Percentiles rank a stretch among this genome's conserved stretches.
These are phyloP conservation scores for Xylaria sp. DNA, from an alignment of 2,329 filamentous ascomycete species.

Conservation along the genomic window DNA sequence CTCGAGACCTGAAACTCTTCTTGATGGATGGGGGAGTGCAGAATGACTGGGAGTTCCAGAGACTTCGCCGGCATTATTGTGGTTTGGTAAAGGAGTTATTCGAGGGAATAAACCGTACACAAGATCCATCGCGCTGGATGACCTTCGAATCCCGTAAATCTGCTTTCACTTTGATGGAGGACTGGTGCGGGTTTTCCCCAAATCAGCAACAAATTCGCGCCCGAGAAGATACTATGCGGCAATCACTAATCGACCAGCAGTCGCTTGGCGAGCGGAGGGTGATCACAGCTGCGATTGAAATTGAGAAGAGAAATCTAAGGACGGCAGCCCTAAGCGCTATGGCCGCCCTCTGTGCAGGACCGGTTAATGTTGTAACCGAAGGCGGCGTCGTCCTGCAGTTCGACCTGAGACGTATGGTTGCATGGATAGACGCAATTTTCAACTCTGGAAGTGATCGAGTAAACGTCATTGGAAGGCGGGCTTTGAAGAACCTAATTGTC, in stretches of 20 bases:
- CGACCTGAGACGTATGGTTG: slow-evolving; percentile 89
- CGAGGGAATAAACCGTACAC: slow-evolving; percentile 86
- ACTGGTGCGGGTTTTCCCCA: slow-evolving; percentile 97
- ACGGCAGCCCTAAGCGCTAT: slow-evolving; percentile 94
- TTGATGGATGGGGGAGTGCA: slow-evolving; percentile 95
- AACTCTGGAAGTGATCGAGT: slow-evolving; percentile 90
- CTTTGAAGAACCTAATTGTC: slow-evolving; percentile 87
- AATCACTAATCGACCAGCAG: slow-evolving; percentile 83
- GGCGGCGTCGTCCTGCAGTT: slow-evolving; percentile 90
- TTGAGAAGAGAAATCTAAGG: slow-evolving; percentile 91
- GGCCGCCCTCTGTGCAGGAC: slow-evolving; percentile 88
- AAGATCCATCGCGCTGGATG: slow-evolving; percentile 92
- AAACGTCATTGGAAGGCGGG: slow-evolving; percentile 87
- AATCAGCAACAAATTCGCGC: slow-evolving; percentile 85
- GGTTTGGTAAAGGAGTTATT: slow-evolving; percentile 93
- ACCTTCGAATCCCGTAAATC: slow-evolving; percentile 97
- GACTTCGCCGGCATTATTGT: slow-evolving; percentile 90
- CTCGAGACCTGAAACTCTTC: slow-evolving; percentile 92
- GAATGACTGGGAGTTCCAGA: slow-evolving; percentile 93
- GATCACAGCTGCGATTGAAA: slow-evolving; percentile 90
- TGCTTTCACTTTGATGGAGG: slow-evolving; percentile 95
- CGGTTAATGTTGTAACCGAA: slow-evolving; percentile 87
- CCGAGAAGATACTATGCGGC: slow-evolving; percentile 87
- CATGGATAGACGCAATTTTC: slow-evolving; percentile 96
- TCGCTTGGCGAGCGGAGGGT: slow-evolving; percentile 78